phyloP scores from a whole-genome alignment of 768 basidiomycete species.

The Boletus subcaerulescens region DNA sequence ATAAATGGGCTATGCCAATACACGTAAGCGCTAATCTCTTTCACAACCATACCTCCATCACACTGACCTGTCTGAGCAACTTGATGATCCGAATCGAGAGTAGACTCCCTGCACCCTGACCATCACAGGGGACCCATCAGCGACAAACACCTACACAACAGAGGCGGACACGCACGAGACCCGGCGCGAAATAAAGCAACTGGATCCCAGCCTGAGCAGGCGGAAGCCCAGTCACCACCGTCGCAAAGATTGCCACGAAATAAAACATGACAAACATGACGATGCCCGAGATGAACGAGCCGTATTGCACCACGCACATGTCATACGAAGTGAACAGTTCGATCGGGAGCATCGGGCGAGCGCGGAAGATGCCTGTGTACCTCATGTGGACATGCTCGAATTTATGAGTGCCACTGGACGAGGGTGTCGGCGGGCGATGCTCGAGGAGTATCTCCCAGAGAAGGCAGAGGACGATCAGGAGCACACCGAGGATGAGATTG shows the following conservation, averaged over 20 bases:
- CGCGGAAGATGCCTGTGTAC: slow-evolving; percentile 19
- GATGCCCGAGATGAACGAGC: slow-evolving; percentile 42
- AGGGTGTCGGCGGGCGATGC: slow-evolving; percentile 4
- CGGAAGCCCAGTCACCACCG: slow-evolving; percentile 40
- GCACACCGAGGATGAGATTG: slow-evolving; percentile 43
- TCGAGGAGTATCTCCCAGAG: slow-evolving; percentile 44
- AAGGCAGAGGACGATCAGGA: slow-evolving; percentile 40
- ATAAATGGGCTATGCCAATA: slow-evolving; percentile 35
- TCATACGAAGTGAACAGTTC: slow-evolving; percentile 43
- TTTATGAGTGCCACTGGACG: background rate
- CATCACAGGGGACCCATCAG: background rate
- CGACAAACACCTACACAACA: background rate
- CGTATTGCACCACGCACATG: slow-evolving; percentile 38
- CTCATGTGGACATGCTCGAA: background rate
- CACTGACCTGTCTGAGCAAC: slow-evolving; percentile 35
- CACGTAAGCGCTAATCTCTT: background rate
- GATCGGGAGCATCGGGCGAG: slow-evolving; percentile 47
- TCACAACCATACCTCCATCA: background rate
- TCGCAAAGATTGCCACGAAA: slow-evolving; percentile 52
- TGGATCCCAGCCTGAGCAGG: slow-evolving; percentile 44
- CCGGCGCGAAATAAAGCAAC: slow-evolving; percentile 51
- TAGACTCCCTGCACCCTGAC: slow-evolving; percentile 39
- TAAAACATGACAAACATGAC: slow-evolving; percentile 54
- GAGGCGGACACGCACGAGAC: slow-evolving; percentile 33
- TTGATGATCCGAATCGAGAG: slow-evolving; percentile 36